Percentiles rank a stretch among this genome's conserved stretches.
phyloP scores from a whole-genome alignment of 2,329 filamentous ascomycete species.

The Aspergillus sp. region DNA sequence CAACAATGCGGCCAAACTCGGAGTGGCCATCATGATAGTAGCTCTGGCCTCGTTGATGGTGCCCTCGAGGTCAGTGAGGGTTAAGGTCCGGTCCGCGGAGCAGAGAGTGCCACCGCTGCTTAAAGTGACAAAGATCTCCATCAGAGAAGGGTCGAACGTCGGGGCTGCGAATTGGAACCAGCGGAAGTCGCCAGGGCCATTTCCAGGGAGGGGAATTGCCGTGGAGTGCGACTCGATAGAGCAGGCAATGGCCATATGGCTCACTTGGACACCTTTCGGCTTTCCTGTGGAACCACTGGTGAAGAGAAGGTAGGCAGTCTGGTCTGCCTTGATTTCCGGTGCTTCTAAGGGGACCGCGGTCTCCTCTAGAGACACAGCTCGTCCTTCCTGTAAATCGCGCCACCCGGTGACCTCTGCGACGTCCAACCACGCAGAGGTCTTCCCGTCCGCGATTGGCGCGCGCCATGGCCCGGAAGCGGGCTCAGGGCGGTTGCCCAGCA shows the following conservation, averaged over 20 bases:
- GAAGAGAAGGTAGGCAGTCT: constrained; percentile 27
- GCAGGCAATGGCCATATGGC: constrained; percentile 23
- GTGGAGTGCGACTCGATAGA: constrained; percentile 24
- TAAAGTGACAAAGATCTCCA: constrained; percentile 25
- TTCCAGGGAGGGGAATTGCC: constrained; percentile 15
- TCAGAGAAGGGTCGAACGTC: constrained; percentile 26
- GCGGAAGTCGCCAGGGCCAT: constrained; percentile 16
- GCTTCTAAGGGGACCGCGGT: background rate
- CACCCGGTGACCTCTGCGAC: constrained; percentile 15
- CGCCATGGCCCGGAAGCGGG: constrained; percentile 8
- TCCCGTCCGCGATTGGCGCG: background rate
- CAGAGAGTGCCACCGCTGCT: constrained; percentile 29
- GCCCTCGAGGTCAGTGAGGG: constrained; percentile 20
- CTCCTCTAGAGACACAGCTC: background rate
- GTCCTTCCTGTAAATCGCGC: constrained; percentile 7
- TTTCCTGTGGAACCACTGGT: constrained; percentile 29
- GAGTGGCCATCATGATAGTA: constrained; percentile 33
- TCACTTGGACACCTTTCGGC: constrained; percentile 27
- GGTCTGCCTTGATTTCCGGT: constrained; percentile 9
- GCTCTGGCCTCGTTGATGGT: constrained; percentile 23
- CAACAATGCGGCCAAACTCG: constrained; percentile 30
- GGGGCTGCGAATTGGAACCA: constrained; percentile 34
- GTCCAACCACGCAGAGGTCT: constrained; percentile 13
- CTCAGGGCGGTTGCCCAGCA: constrained; percentile 14
- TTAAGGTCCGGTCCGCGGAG: constrained; percentile 22